phyloP scores from a whole-genome alignment of 1,284 basidiomycete genomes.

The Athelia sp. region DNA sequence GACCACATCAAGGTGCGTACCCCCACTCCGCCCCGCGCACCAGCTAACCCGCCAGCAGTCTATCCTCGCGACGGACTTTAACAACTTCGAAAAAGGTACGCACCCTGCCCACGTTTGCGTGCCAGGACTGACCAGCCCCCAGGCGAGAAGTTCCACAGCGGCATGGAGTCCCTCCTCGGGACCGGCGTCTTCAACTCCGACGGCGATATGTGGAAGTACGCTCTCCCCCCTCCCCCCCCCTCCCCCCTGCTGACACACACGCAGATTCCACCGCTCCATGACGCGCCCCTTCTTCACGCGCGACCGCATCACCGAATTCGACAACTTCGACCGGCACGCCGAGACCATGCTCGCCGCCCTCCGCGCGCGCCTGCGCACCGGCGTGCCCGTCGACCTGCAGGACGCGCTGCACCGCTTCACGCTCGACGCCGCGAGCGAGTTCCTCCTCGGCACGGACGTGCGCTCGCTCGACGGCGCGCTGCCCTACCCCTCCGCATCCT shows the following conservation, averaged over 20 bases:
- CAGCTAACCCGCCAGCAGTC: slow-evolving; percentile 6
- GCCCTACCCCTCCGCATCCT: slow-evolving; percentile 23
- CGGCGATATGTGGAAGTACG: slow-evolving; percentile 12
- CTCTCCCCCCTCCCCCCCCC: slow-evolving; percentile 25
- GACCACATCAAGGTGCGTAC: slow-evolving; percentile 17
- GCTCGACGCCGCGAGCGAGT: slow-evolving; percentile 35
- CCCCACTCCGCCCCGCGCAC: not conserved
- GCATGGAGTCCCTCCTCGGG: slow-evolving; percentile 29
- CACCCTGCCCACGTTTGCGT: not conserved
- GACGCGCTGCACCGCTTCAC: slow-evolving; percentile 33
- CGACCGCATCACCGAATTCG: slow-evolving; percentile 49
- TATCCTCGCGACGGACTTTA: slow-evolving; percentile 40
- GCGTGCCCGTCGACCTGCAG: slow-evolving; percentile 35
- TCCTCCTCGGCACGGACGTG: slow-evolving; percentile 34
- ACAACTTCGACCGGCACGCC: slow-evolving; percentile 45
- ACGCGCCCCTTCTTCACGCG: slow-evolving; percentile 53
- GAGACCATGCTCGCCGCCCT: slow-evolving; percentile 32
- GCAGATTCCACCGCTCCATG: slow-evolving; percentile 35
- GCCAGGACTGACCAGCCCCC: slow-evolving; percentile 2
- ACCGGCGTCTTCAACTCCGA: slow-evolving; percentile 35
- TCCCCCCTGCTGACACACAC: slow-evolving; percentile 3
- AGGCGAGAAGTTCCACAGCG: slow-evolving; percentile 31
- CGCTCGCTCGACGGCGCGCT: slow-evolving; percentile 24
- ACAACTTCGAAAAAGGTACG: slow-evolving; percentile 41
- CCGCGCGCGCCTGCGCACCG: slow-evolving; percentile 24